Conservation (phyloP, 2,329 filamentous ascomycete genomes). For the Metarhizium guizhouense region DNA sequence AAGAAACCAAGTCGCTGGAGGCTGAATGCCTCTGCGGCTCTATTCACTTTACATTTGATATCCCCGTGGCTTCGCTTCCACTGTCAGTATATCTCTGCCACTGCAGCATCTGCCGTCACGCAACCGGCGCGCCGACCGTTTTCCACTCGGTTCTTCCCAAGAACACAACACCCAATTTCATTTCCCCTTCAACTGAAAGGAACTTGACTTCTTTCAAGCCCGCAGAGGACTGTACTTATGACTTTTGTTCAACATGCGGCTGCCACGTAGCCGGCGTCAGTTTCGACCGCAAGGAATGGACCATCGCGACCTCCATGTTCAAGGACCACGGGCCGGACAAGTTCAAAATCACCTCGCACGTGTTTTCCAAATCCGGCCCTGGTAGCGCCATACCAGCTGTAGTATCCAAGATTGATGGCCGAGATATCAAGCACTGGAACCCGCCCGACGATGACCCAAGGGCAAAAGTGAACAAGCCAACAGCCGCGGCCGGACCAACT, state of each 20-base stretch:
- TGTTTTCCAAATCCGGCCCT: slow-evolving; percentile 26
- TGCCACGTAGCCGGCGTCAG: slow-evolving; percentile 32
- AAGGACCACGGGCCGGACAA: slow-evolving; percentile 22
- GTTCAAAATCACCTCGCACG: slow-evolving; percentile 26
- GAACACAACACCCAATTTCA: slow-evolving; percentile 27
- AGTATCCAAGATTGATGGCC: slow-evolving; percentile 22
- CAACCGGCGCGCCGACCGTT: slow-evolving; percentile 30
- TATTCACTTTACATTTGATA: slow-evolving; percentile 31
- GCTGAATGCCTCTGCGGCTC: slow-evolving; percentile 37
- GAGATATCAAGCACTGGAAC: slow-evolving; percentile 25
- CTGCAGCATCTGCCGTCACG: slow-evolving; percentile 35
- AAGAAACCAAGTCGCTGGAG: slow-evolving; percentile 25
- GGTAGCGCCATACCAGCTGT: slow-evolving; percentile 28
- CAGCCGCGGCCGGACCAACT: slow-evolving; percentile 22
- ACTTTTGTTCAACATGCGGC: slow-evolving; percentile 38
- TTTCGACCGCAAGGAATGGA: slow-evolving; percentile 25
- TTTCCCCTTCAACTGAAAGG: slow-evolving; percentile 27
- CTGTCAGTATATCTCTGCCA: slow-evolving; percentile 34
- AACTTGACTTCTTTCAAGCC: slow-evolving; percentile 30
- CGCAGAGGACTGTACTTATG: slow-evolving; percentile 21
- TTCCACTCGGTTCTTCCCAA: slow-evolving; percentile 31
- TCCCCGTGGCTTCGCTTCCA: slow-evolving; percentile 29
- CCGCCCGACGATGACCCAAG: slow-evolving; percentile 20
- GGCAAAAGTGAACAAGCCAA: slow-evolving; percentile 16
- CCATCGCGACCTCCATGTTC: slow-evolving; percentile 31